phyloP scores from a whole-genome alignment of 1,284 basidiomycete species.

The Irpex sp. region DNA sequence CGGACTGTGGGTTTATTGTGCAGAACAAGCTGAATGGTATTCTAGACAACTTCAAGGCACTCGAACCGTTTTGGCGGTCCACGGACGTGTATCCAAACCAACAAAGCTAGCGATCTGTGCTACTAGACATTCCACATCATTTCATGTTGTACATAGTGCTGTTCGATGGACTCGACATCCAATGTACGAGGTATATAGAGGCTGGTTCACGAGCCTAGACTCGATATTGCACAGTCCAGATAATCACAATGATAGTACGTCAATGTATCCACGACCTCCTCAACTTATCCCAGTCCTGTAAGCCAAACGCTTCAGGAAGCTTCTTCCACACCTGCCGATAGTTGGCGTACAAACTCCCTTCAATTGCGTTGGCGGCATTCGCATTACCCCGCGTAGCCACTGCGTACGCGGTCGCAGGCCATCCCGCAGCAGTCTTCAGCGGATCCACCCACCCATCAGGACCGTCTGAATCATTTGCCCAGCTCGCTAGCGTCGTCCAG shows the following conservation, averaged over 20 bases:
- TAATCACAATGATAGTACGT: background rate
- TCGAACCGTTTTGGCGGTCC: constrained; percentile 4
- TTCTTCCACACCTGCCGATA: background rate
- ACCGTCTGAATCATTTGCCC: background rate
- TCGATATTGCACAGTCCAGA: background rate
- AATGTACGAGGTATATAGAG: no score
- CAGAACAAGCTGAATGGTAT: background rate
- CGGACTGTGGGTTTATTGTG: constrained; percentile 14
- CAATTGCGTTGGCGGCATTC: background rate
- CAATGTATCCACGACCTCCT: background rate
- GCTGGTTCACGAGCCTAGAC: no score
- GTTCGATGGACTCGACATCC: background rate
- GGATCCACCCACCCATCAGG: background rate
- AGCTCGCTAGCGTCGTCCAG: background rate
- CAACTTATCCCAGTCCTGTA: constrained; percentile 5
- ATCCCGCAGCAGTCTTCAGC: background rate
- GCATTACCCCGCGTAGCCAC: background rate
- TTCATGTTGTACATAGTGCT: background rate
- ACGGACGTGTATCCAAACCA: constrained; percentile 1
- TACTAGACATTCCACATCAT: background rate
- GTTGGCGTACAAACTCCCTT: background rate
- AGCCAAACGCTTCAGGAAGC: background rate
- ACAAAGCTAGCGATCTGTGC: background rate
- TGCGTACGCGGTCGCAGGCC: background rate
- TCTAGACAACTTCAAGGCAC: constrained; percentile 1